Evolutionary conservation across 177 flowering plant genomes (phyloP), one percentile per base, ranked within the genome.

Genomic region (Vitis hybrid): DNA sequence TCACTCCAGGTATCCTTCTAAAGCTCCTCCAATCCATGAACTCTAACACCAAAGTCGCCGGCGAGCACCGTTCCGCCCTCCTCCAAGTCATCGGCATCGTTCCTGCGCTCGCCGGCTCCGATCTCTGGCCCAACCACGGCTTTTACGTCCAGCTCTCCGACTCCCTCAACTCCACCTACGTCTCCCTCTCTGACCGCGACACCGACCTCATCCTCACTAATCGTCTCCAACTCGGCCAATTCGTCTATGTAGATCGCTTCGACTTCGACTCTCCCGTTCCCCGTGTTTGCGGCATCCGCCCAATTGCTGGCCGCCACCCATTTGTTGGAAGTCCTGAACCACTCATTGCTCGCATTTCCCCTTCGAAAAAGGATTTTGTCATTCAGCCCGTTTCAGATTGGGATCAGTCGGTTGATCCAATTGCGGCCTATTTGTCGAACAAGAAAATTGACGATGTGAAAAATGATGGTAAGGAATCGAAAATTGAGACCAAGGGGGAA

Each of bases 91-190:
- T 87, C 77, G 94, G 94, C 69, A 89, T 92, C 55, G 93, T 91
- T 9, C 97, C 98, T 0, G 90, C 92, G 1, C 88, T 87, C 49
- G 79, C 92, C 19, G 86, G 87, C 40, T 76, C 88, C 68, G 89
- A 89, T 30, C 91, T 91, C 74, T 89, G 86, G 85, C 88, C 97
- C 52, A 87, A 91, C 82, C 87, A 85, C 21, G 98, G 98, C 69
- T 95, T 91, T 84, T 92, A 77, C 76, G 80, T 95, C 46, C 91
- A 94, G 75, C 89, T 95, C 77, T 95, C 99, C 64, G 99, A 95
- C 75, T 95, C 98, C 16, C 69, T 83, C 55, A 84, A 93, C 87
- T 93, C 98, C 76, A 90, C 98, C 70, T 95, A 89, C 81, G 90
- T 93, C 72, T 88, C 97, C 50, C 91, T 95, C 73, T 84, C 99